A percentile compares a stretch with the other conserved stretches of the same genome.
These are phyloP conservation scores for Heterobasidion parviporum DNA, from an alignment of 1,284 basidiomycete genomes.

Conservation along the genomic window DNA sequence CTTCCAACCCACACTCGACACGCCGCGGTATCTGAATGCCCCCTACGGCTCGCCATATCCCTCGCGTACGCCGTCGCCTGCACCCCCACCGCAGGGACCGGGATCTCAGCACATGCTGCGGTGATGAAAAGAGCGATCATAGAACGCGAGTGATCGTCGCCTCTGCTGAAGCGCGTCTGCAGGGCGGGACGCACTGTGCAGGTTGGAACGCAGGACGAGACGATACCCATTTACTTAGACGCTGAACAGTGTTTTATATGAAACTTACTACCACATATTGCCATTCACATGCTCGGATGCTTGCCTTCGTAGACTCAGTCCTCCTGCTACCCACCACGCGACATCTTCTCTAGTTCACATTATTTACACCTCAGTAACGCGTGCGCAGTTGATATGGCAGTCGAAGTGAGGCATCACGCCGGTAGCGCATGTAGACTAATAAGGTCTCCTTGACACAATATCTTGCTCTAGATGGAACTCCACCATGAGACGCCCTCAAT, in stretches of 20 bases:
- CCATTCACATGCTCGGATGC: neutral
- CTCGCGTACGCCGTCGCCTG: conserved; percentile 50
- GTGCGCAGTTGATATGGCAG: too few relatives aligned
- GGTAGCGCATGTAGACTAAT: too few relatives aligned
- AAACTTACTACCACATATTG: neutral
- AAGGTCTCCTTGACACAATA: too few relatives aligned
- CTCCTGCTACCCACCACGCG: too few relatives aligned
- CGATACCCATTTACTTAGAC: neutral
- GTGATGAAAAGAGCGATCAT: too few relatives aligned
- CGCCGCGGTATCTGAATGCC: conserved; percentile 48
- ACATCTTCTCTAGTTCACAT: too few relatives aligned
- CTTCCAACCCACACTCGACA: conserved; percentile 44
- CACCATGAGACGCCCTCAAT: too few relatives aligned
- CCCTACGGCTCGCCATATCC: conserved; percentile 63
- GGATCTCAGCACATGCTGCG: neutral
- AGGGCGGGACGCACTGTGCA: too few relatives aligned
- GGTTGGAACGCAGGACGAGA: neutral
- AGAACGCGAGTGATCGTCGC: too few relatives aligned
- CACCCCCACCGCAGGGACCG: conserved; percentile 15
- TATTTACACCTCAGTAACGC: too few relatives aligned
- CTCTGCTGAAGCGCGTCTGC: neutral
- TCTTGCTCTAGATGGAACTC: too few relatives aligned
- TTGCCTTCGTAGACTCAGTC: neutral
- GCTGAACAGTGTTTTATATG: neutral
- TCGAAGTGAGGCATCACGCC: too few relatives aligned